Base-by-base conservation (phyloP, 768 basidiomycete genomes). In the Xanthoconium purpureum region DNA sequence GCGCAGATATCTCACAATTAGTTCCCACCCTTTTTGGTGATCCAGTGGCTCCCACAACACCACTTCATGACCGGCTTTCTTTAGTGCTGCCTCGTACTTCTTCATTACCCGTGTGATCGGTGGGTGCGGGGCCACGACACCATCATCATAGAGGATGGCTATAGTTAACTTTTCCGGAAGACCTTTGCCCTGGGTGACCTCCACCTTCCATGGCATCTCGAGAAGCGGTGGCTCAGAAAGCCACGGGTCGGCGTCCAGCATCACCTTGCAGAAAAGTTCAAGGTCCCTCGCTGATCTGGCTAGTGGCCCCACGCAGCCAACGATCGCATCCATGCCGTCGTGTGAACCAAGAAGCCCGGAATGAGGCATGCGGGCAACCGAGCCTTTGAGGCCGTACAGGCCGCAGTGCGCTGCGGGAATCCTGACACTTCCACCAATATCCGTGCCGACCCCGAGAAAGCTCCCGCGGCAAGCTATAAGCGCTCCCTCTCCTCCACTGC, bases 271-370 rank as follows among this genome's bases (percentile, higher is more conserved):
- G 69, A 82, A 82, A 43, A 82, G 68, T 24, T 70, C 75, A 30
- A 81, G 71, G 61, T 81, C 80, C 33, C 79, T 72, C 14, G 73
- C 74, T n/a, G 79, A 81, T 24, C 70, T 76, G 29, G 80, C 74
- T 30, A 82, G 56, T 36, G 80, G 80, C 2, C 80, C 80, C 18
- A 80, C 73, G 40, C 73, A 78, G 47, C 82, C 82, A 42, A 79
- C 58, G 51, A 82, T 77, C 53, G 75, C 77, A 49, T 83, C 81
- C 76, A 82, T 80, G 18, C 81, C 81, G 55, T 78, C 75, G 56
- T 78, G 78, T 30, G 80, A 78, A 48, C 80, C 77, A 43, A 75
- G 58, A 40, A 81, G 71, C 28, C 80, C 80, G 1, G 76, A 77
- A 65, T 82, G 80, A 38, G 81, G 80, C 57, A 81, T 70, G 42